Evolutionary conservation across 495 filamentous ascomycete genomes (phyloP), one percentile per base, ranked within the genome.

Genomic region (Annulohypoxylon maeteangense): DNA sequence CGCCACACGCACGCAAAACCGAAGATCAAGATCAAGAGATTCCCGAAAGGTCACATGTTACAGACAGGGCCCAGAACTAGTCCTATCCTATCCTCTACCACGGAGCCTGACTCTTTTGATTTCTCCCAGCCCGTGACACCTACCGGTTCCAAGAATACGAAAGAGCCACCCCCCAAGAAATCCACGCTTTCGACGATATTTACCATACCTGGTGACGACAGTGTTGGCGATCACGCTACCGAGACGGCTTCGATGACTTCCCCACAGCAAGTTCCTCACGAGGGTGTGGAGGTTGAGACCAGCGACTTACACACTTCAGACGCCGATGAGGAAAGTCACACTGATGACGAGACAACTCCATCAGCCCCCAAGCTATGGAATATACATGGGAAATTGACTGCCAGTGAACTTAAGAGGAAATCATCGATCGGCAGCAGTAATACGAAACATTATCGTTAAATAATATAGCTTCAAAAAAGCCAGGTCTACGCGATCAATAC

Each of bases 91-190:
- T 55, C 67, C 44, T 72, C 67, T 11, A 62, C 67, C 50, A 74
- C 62, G 1, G 70, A 76, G 20, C 54, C 61, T 6, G 44, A 53
- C 40, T 71, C 69, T 8, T 78, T 80, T 57, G 76, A 80, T 64
- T 81, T 82, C 47, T 77, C 78, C 23, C 72, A 67, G 34, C 75
- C 78, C 1, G 7, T 78, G 54, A 74, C 79, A 12, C 74, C 76
- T 8, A 51, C 68, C 1, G 62, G 40, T 6, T 27, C 32, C 10
- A 59, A 18, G 11, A 47, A 31, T 32, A 25, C 60, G 6, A 62
- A 56, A 29, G 42, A 32, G 11, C 2, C 36, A 10, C 12, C 4
- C 7, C 31, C 34, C 14, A 69, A 54, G 53, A 70, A 48, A 40
- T 45, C 64, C 3, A 38, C 51, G 12, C 64, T 58, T 45, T 63